Evolutionary conservation across 306 rosid species (phyloP).

Genomic region (Chamaecrista fasciculata): DNA sequence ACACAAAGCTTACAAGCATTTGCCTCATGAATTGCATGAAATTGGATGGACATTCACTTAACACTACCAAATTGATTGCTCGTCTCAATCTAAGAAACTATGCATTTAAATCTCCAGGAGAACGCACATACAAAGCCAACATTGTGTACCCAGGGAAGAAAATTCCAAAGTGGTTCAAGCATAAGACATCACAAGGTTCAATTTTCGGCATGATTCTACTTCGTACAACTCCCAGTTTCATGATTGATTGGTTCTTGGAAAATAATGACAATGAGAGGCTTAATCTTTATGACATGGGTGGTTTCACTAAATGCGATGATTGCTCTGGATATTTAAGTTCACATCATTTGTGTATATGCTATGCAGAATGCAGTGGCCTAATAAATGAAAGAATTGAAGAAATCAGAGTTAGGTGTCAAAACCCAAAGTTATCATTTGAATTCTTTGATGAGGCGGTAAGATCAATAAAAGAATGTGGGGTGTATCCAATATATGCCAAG

Average conservation of each 20-base stretch:
- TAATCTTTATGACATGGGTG: no score
- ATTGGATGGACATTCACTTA: background rate
- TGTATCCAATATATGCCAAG: conserved; percentile 17
- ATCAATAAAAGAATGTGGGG: conserved; percentile 28
- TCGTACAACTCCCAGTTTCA: no score
- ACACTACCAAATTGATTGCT: background rate
- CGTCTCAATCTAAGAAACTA: background rate
- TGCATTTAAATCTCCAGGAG: background rate
- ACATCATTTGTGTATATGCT: background rate
- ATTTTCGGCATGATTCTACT: background rate
- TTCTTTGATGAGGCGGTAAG: background rate
- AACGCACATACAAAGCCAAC: no score
- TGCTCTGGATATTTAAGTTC: no score
- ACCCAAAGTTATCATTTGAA: conserved; percentile 20
- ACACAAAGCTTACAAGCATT: background rate
- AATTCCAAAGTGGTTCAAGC: background rate
- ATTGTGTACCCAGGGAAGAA: background rate
- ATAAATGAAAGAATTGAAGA: background rate
- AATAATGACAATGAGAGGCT: no score
- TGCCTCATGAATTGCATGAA: background rate
- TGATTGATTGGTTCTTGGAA: no score
- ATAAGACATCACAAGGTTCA: background rate
- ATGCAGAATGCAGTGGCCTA: background rate
- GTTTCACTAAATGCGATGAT: no score
- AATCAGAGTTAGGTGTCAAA: background rate